Conservation (phyloP, 441 rosid genomes). For the Adansonia grandidieri region DNA sequence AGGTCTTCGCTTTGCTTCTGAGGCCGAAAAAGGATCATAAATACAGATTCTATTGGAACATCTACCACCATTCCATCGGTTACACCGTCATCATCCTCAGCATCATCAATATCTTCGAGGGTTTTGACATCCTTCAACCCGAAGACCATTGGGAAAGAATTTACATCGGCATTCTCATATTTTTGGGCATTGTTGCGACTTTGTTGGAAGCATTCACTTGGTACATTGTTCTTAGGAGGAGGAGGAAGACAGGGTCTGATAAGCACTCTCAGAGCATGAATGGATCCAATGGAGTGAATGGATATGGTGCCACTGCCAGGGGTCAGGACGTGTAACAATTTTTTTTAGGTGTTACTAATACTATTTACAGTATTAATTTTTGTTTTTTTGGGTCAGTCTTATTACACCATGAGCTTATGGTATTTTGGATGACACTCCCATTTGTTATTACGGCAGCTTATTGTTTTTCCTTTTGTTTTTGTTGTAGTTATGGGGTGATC, state of each 20-base stretch:
- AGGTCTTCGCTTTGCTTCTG: conserved; percentile 61
- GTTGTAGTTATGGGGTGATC: neutral
- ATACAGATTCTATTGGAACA: conserved; percentile 61
- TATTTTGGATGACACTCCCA: neutral
- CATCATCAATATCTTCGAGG: conserved; percentile 55
- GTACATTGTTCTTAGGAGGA: conserved; percentile 50
- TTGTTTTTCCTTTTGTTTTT: neutral
- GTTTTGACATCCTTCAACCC: conserved; percentile 54
- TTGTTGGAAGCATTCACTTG: conserved; percentile 55
- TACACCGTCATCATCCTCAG: conserved; percentile 52
- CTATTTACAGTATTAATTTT: neutral
- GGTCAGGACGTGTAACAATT: conserved; percentile 37
- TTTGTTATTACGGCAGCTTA: neutral
- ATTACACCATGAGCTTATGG: neutral
- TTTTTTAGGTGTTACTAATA: neutral
- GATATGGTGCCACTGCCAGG: conserved; percentile 13
- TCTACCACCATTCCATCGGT: conserved; percentile 56
- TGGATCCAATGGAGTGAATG: conserved; percentile 43
- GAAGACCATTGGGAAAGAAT: conserved; percentile 49
- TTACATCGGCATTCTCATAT: conserved; percentile 47
- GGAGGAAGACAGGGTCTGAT: conserved; percentile 30
- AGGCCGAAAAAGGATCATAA: conserved; percentile 70
- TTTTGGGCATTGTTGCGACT: conserved; percentile 41
- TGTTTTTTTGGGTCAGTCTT: neutral
- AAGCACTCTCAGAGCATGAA: conserved; percentile 36